These are phyloP conservation scores for Trichoderma atroviride DNA, from an alignment of 2,329 filamentous ascomycete species.

Conservation along the genomic window DNA sequence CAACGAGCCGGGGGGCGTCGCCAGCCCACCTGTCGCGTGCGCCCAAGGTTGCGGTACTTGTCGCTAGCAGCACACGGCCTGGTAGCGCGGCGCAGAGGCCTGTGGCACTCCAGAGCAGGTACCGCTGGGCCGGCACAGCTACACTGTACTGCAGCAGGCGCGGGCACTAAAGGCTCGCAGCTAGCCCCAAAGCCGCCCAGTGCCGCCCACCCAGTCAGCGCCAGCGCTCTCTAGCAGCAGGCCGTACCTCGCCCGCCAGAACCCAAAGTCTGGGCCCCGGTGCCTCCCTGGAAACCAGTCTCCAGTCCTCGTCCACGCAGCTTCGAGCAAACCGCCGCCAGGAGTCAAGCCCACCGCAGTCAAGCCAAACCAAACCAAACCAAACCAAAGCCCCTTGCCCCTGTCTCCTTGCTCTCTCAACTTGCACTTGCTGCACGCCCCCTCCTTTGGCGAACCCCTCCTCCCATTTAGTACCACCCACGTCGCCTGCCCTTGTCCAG, in stretches of 20 bases:
- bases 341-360: not conserved
- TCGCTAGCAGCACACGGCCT: not conserved
- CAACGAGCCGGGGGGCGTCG: not conserved
- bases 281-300: not conserved
- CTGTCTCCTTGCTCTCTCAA: conserved; percentile 5
- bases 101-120: not conserved
- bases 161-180: conserved; percentile 13
- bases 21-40: not conserved
- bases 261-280: conserved; percentile 9
- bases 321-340: not conserved
- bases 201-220: conserved; percentile 19
- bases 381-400: conserved; percentile 15
- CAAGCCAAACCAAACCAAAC: conserved; percentile 1
- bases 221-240: conserved; percentile 5
- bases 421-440: conserved; percentile 10
- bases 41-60: not conserved
- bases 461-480: conserved; percentile 4
- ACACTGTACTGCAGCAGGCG: conserved; percentile 14
- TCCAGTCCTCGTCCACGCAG: not conserved
- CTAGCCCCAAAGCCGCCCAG: conserved; percentile 21
- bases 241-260: not conserved
- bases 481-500: conserved; percentile 3
- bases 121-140: conserved; percentile 21
- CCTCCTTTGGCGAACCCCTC: not conserved
- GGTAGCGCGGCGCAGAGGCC: not conserved